phyloP scores from a whole-genome alignment of 2,329 filamentous ascomycete genomes.

The Xylariaceae sp. region DNA sequence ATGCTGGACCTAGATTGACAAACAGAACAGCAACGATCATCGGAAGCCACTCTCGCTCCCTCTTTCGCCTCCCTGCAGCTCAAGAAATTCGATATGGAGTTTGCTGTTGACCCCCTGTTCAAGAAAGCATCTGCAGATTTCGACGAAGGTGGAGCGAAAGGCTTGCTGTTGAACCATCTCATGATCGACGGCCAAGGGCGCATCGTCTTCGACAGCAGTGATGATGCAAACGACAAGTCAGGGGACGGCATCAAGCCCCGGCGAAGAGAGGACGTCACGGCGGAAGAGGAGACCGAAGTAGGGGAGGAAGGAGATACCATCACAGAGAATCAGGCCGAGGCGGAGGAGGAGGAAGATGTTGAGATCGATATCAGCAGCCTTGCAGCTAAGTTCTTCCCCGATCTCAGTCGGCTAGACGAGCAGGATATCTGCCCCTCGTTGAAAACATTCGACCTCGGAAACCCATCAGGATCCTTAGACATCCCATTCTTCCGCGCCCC shows the following conservation, averaged over 20 bases:
- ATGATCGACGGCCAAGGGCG: slow-evolving; percentile 87
- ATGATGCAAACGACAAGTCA: slow-evolving; percentile 61
- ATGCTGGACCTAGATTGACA: no score
- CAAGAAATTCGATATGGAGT: slow-evolving; percentile 97
- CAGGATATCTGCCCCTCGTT: slow-evolving; percentile 93
- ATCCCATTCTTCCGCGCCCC: slow-evolving; percentile 87
- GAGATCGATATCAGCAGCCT: slow-evolving; percentile 76
- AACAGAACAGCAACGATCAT: slow-evolving; percentile 58
- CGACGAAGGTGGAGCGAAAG: slow-evolving; percentile 95
- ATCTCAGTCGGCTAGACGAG: slow-evolving; percentile 68
- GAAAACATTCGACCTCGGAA: slow-evolving; percentile 87
- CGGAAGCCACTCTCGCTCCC: slow-evolving; percentile 86
- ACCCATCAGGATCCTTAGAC: slow-evolving; percentile 77
- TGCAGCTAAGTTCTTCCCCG: slow-evolving; percentile 77
- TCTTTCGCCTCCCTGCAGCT: slow-evolving; percentile 84
- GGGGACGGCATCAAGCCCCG: slow-evolving; percentile 35
- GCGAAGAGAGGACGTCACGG: slow-evolving; percentile 32
- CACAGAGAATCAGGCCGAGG: slow-evolving; percentile 39
- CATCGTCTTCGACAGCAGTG: slow-evolving; percentile 97
- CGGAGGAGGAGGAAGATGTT: slow-evolving; percentile 50
- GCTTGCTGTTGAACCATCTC: slow-evolving; percentile 89
- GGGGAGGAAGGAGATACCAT: slow-evolving; percentile 34
- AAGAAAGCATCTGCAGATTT: slow-evolving; percentile 99
- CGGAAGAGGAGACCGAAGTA: slow-evolving; percentile 35
- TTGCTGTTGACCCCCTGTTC: slow-evolving; percentile 95